Base-by-base conservation (phyloP, 805 yeast species). In the Cyberlindnera saturnus region DNA sequence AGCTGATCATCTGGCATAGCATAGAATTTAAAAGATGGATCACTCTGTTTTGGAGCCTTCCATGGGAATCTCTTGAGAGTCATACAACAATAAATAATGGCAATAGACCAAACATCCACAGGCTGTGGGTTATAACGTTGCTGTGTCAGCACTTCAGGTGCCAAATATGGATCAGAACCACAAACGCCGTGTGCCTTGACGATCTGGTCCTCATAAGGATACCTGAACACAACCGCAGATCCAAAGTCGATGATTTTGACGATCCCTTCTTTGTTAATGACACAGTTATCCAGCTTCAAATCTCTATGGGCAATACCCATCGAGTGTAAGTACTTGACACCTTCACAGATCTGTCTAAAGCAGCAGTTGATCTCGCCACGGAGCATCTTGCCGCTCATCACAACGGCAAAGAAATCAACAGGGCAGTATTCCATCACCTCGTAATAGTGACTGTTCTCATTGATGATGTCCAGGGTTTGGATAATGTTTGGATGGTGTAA, bases 381-480 rank as follows among this genome's bases (percentile, higher is more conserved):
- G 6, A 85, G 72, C 90, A 86, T 83, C 54, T 79, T 74, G 19
- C 89, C 90, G 5, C 88, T 81, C 95, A 86, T 86, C 14, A 86
- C 95, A 36, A 86, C 88, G 0, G 89, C 88, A 59, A 86, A 86
- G 62, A 86, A 84, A 65, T 86, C 95, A 34, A 79, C 74, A 20
- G 91, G 93, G 45, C 90, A 85, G 56, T 83, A 86, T 61, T 86
- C 93, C 93, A 86, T 86, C 32, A 86, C 82, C 64, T 86, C 89
- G 55, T 74, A 83, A 62, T 82, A 85, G 47, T 85, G 81, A 52
- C 76, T 79, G 54, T 78, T 79, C 47, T 67, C 71, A 32, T 67
- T 63, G 23, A 64, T 64, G 41, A 86, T 80, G 64, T 86, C 95
- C 52, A 85, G 68, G 3, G 93, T 85, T 57, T 83, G 79, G 53